These are phyloP conservation scores for Pythium oligandrum DNA, from an alignment of 352 stramenopile genomes.

Conservation along the genomic window DNA sequence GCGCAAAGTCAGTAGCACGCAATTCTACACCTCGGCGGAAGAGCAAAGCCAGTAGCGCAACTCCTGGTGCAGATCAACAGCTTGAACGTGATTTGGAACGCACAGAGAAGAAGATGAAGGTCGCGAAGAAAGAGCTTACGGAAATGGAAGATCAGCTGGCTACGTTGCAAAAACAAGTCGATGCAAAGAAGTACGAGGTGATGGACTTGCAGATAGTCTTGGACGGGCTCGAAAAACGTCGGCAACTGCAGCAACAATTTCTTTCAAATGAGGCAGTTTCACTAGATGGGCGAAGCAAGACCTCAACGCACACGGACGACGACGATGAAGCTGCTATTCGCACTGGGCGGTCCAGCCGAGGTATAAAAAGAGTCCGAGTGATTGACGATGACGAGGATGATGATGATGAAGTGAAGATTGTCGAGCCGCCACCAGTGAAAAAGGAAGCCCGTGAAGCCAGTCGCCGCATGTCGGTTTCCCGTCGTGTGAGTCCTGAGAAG, in stretches of 20 bases:
- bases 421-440: conserved; percentile 37
- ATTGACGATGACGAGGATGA: conserved; percentile 41
- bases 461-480: conserved; percentile 4
- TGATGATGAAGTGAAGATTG: conserved; percentile 47
- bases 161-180: conserved; percentile 32
- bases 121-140: conserved; percentile 42
- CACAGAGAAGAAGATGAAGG: conserved; percentile 33
- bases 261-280: background rate
- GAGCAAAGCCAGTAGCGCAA: background rate
- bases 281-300: no score
- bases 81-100: conserved; percentile 47
- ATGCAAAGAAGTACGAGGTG: conserved; percentile 58
- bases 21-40: conserved; percentile 5
- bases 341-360: no score
- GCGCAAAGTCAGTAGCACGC: background rate
- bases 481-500: background rate
- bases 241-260: conserved; percentile 34
- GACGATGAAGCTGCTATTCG: no score
- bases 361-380: conserved; percentile 3
- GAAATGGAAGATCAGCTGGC: conserved; percentile 30
- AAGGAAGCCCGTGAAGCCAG: conserved; percentile 6
- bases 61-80: conserved; percentile 20
- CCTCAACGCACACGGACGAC: no score
- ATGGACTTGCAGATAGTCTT: conserved; percentile 62
- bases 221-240: conserved; percentile 53